phyloP scores from a whole-genome alignment of 2,329 filamentous ascomycete species.

The Fusarium algeriense region DNA sequence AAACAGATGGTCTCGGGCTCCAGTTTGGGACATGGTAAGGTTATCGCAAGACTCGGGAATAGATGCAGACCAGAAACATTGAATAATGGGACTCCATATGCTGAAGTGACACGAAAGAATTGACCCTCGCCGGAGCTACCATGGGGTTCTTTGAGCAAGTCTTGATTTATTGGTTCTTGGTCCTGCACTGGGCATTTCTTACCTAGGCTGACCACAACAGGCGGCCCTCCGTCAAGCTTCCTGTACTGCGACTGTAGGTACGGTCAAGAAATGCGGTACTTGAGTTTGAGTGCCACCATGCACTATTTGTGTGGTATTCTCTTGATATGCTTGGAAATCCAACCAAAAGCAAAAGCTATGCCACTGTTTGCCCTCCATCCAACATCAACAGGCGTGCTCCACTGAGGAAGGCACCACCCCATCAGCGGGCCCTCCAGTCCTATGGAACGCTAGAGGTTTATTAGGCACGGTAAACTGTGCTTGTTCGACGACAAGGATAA shows the following conservation, averaged over 20 bases:
- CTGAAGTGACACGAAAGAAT: neutral
- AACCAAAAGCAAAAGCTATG: slow-evolving; percentile 14
- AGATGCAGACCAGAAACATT: slow-evolving; percentile 24
- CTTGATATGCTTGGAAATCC: neutral
- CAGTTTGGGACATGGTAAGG: slow-evolving; percentile 8
- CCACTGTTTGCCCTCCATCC: slow-evolving; percentile 19
- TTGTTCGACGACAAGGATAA: neutral
- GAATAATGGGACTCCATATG: slow-evolving; percentile 15
- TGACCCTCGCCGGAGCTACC: neutral
- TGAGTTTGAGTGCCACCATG: slow-evolving; percentile 10
- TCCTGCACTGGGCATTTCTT: neutral
- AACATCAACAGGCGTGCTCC: slow-evolving; percentile 27
- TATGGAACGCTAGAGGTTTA: neutral
- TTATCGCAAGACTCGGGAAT: slow-evolving; percentile 22
- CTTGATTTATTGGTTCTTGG: slow-evolving; percentile 26
- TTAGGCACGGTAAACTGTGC: neutral
- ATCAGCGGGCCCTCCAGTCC: slow-evolving; percentile 1
- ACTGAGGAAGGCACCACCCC: slow-evolving; percentile 24
- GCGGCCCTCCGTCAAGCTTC: neutral
- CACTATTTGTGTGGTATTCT: slow-evolving; percentile 14
- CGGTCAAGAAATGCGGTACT: slow-evolving; percentile 11
- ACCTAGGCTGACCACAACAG: slow-evolving; percentile 4
- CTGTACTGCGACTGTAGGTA: neutral
- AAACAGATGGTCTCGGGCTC: slow-evolving; percentile 3
- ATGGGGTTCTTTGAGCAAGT: slow-evolving; percentile 9